Percentiles rank a stretch among this genome's conserved stretches.
Conservation (phyloP, 106 monocot species). For the Acorus calamus region DNA sequence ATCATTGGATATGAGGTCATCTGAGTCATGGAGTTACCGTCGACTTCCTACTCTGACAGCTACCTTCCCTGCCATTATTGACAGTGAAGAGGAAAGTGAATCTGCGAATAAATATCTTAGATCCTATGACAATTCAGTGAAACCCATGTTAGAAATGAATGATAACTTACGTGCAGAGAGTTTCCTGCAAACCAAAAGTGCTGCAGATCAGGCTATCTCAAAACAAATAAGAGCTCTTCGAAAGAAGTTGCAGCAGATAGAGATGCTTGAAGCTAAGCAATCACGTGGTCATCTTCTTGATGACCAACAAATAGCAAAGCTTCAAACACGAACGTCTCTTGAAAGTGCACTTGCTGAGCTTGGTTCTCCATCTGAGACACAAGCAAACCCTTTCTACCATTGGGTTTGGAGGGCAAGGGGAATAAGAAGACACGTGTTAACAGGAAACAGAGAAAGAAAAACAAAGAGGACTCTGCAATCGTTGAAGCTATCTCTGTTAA, state of each 20-base stretch:
- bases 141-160: constrained; percentile 15
- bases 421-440: constrained; percentile 38
- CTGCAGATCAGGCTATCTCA: constrained; percentile 33
- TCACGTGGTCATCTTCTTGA: constrained; percentile 63
- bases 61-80: constrained; percentile 70
- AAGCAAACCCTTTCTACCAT: constrained; percentile 2
- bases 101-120: constrained; percentile 22
- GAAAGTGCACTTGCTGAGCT: constrained; percentile 59
- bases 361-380: constrained; percentile 51
- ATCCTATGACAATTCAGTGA: constrained; percentile 21
- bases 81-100: constrained; percentile 55
- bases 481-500: constrained; percentile 18
- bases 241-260: constrained; percentile 96
- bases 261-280: constrained; percentile 78
- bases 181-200: constrained; percentile 38
- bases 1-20: constrained; percentile 62
- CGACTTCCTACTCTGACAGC: constrained; percentile 78
- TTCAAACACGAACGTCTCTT: constrained; percentile 46
- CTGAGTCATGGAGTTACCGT: constrained; percentile 81
- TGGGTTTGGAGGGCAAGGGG: constrained; percentile 35
- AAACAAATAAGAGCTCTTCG: constrained; percentile 86
- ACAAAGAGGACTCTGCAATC: constrained; percentile 37
- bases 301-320: constrained; percentile 82
- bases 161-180: constrained; percentile 26
- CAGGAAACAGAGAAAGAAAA: constrained; percentile 56